Conservation (phyloP, 83 land plant species). For the Picea engelmannii region DNA sequence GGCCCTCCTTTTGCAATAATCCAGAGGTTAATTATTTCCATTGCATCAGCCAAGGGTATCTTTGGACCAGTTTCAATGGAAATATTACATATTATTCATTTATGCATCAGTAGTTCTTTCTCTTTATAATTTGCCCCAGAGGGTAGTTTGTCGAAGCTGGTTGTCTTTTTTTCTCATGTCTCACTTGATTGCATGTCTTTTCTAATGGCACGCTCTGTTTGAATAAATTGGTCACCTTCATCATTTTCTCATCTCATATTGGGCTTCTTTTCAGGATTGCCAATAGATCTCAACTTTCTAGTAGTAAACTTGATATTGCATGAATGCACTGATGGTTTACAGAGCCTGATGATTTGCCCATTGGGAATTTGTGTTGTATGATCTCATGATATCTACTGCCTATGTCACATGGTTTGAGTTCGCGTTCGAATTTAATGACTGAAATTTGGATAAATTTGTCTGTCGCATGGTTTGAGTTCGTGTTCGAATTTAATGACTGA, state of each 20-base stretch:
- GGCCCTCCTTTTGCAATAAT: neutral
- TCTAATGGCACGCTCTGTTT: neutral
- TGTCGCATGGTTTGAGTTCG: no score
- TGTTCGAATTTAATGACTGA: no score
- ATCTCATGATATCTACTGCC: no score
- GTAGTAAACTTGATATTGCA: neutral
- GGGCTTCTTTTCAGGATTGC: neutral
- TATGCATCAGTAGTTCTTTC: neutral
- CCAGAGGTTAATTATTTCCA: neutral
- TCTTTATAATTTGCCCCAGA: neutral
- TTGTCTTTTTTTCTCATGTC: neutral
- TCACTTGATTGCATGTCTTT: neutral
- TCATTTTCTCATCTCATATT: neutral
- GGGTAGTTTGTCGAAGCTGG: neutral
- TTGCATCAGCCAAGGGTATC: neutral
- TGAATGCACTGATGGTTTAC: neutral
- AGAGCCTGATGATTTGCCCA: neutral
- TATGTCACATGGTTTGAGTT: no score
- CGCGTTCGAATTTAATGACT: no score
- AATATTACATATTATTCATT: no score
- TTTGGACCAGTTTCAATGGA: neutral
- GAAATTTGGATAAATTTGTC: no score
- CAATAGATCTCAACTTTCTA: neutral
- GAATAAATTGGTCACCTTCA: neutral
- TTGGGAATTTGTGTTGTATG: no score